Conservation (phyloP, 805 yeast genomes). For the Saturnispora sanitii region DNA sequence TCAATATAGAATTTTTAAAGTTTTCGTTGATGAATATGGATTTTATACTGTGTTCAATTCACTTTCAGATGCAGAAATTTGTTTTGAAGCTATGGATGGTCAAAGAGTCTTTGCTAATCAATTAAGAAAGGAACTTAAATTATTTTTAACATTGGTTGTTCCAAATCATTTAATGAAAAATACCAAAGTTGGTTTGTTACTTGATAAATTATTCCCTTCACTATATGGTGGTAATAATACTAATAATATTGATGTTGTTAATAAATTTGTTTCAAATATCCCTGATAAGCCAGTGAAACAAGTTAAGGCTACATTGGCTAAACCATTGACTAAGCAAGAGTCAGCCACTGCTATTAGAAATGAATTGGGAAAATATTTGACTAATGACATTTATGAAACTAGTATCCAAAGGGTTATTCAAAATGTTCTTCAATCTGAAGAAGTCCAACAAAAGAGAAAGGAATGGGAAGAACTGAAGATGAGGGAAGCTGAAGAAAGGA, state of each 20-base stretch:
- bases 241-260: not conserved
- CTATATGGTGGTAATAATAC: no score
- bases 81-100: slow-evolving; percentile 56
- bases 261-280: no score
- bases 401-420: slow-evolving; percentile 61
- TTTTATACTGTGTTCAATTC: slow-evolving; percentile 63
- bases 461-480: slow-evolving; percentile 11
- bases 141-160: slow-evolving; percentile 50
- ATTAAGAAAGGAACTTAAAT: slow-evolving; percentile 28
- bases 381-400: slow-evolving; percentile 66
- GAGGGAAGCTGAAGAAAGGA: slow-evolving; percentile 9
- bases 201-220: slow-evolving; percentile 3
- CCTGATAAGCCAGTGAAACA: not conserved
- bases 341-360: slow-evolving; percentile 48
- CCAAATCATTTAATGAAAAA: slow-evolving; percentile 32
- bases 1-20: slow-evolving; percentile 56
- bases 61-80: slow-evolving; percentile 45
- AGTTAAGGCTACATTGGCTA: not conserved
- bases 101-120: slow-evolving; percentile 27
- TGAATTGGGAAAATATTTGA: slow-evolving; percentile 53
- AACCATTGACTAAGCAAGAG: slow-evolving; percentile 37
- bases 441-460: slow-evolving; percentile 12
- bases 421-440: slow-evolving; percentile 46
- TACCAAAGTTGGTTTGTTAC: slow-evolving; percentile 23
- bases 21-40: slow-evolving; percentile 54